These are phyloP conservation scores for Raddia guianensis DNA, from an alignment of 176 grass and related monocot genomes.

Conservation along the genomic window DNA sequence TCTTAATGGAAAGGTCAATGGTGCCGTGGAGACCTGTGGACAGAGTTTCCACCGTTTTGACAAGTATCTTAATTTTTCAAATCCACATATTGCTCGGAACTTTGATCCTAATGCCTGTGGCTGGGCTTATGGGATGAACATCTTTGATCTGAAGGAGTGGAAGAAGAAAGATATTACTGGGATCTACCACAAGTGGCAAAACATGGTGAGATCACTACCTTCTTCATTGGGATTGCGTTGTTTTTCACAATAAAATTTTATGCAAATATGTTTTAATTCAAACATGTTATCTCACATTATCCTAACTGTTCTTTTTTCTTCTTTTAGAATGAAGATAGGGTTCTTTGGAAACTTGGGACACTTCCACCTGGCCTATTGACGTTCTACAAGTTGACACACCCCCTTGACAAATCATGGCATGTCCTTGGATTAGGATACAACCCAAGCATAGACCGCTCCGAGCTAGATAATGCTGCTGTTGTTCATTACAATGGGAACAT, in stretches of 20 bases:
- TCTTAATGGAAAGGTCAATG: slow-evolving; percentile 95
- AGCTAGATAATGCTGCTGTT: slow-evolving; percentile 91
- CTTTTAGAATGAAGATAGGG: slow-evolving; percentile 87
- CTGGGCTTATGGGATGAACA: slow-evolving; percentile 99
- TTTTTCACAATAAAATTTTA: not conserved
- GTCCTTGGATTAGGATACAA: slow-evolving; percentile 96
- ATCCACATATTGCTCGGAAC: slow-evolving; percentile 94
- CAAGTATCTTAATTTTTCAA: slow-evolving; percentile 99
- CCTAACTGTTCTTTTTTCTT: slow-evolving; percentile 19
- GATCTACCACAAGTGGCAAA: slow-evolving; percentile 99
- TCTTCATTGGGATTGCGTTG: not conserved
- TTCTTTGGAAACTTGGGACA: slow-evolving; percentile 98
- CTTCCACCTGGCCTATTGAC: slow-evolving; percentile 90
- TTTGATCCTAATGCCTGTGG: slow-evolving; percentile 96
- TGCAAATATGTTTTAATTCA: slow-evolving; percentile 7
- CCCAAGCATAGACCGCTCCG: slow-evolving; percentile 86
- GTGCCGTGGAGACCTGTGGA: slow-evolving; percentile 92
- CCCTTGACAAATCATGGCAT: slow-evolving; percentile 99
- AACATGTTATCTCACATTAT: slow-evolving; percentile 16
- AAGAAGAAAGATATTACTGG: slow-evolving; percentile 98
- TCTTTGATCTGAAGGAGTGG: slow-evolving; percentile 95
- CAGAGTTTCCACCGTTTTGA: slow-evolving; percentile 98
- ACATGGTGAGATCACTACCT: slow-evolving; percentile 53
- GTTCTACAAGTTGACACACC: slow-evolving; percentile 98
- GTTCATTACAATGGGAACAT: slow-evolving; percentile 97